Percentiles rank a stretch among this genome's conserved stretches.
These are phyloP conservation scores for Hanseniaspora occidentalis DNA, from an alignment of 805 yeast genomes.

Conservation along the genomic window DNA sequence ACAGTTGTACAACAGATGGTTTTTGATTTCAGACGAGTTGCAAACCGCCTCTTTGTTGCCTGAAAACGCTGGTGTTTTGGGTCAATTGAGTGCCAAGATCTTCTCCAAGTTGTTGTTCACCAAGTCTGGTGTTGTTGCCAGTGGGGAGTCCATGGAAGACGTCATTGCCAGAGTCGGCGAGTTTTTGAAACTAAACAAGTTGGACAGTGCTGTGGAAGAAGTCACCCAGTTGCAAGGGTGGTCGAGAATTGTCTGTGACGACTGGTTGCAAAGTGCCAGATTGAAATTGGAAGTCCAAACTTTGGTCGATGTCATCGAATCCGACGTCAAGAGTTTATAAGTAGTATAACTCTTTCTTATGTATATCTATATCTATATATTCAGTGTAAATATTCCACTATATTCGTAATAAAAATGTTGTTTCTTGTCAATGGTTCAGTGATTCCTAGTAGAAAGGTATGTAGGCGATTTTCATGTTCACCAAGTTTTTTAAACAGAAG, in stretches of 20 bases:
- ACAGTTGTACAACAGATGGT: constrained; percentile 73
- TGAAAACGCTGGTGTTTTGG: constrained; percentile 90
- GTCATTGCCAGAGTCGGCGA: constrained; percentile 77
- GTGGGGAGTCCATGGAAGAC: constrained; percentile 70
- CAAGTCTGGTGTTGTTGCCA: constrained; percentile 68
- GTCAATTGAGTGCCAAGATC: constrained; percentile 70
- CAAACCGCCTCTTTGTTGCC: constrained; percentile 83
- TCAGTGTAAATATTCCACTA: neutral
- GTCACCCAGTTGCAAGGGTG: constrained; percentile 83
- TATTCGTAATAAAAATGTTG: no score
- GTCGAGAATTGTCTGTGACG: constrained; percentile 80
- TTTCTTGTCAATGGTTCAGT: no score
- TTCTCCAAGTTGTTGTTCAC: constrained; percentile 66
- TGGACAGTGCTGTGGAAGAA: constrained; percentile 86
- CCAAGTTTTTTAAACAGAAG: no score
- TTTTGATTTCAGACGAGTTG: constrained; percentile 68
- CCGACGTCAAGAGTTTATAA: constrained; percentile 43
- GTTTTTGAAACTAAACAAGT: constrained; percentile 58
- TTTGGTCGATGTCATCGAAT: constrained; percentile 53
- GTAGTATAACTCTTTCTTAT: neutral
- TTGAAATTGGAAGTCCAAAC: constrained; percentile 81
- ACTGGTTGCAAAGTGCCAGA: constrained; percentile 86
- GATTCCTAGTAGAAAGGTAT: no score
- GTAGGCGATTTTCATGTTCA: no score
- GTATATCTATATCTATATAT: neutral